These are phyloP conservation scores for Alternaria ethzedia DNA, from an alignment of 2,329 filamentous ascomycete genomes.

Conservation along the genomic window DNA sequence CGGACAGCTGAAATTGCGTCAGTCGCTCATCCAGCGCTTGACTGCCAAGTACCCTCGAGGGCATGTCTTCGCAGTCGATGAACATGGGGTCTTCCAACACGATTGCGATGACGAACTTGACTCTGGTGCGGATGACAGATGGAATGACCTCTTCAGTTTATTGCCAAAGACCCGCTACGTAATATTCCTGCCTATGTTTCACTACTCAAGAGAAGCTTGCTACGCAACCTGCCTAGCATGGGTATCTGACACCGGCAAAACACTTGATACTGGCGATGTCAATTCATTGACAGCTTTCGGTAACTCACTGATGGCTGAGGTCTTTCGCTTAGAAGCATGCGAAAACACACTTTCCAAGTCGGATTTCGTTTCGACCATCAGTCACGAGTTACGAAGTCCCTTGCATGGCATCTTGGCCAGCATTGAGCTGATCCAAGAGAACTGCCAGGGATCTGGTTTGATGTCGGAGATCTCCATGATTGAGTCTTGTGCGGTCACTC, in stretches of 20 bases:
- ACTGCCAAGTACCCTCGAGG: conserved; percentile 11
- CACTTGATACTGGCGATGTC: conserved; percentile 18
- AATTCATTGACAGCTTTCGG: conserved; percentile 16
- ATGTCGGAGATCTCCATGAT: conserved; percentile 55
- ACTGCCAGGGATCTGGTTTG: conserved; percentile 42
- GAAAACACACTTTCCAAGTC: conserved; percentile 51
- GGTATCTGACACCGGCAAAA: conserved; percentile 19
- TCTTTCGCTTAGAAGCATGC: conserved; percentile 50
- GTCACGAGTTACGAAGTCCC: conserved; percentile 60
- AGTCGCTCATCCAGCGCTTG: conserved; percentile 14
- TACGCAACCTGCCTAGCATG: conserved; percentile 26
- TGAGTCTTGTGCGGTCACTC: conserved; percentile 55
- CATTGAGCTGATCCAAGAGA: conserved; percentile 56
- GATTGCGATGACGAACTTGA: background rate
- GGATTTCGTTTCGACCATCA: conserved; percentile 58
- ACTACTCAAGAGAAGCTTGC: conserved; percentile 30
- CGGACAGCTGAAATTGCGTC: background rate
- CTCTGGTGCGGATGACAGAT: background rate
- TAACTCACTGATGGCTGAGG: conserved; percentile 49
- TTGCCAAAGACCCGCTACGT: conserved; percentile 11
- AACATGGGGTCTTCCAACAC: conserved; percentile 9
- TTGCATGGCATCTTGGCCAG: conserved; percentile 45
- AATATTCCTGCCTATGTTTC: conserved; percentile 35
- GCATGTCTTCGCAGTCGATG: conserved; percentile 14
- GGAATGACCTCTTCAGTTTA: conserved; percentile 7